Evolutionary conservation across 2,329 filamentous ascomycete species (phyloP).

Genomic region (Talaromyces atroroseus): DNA sequence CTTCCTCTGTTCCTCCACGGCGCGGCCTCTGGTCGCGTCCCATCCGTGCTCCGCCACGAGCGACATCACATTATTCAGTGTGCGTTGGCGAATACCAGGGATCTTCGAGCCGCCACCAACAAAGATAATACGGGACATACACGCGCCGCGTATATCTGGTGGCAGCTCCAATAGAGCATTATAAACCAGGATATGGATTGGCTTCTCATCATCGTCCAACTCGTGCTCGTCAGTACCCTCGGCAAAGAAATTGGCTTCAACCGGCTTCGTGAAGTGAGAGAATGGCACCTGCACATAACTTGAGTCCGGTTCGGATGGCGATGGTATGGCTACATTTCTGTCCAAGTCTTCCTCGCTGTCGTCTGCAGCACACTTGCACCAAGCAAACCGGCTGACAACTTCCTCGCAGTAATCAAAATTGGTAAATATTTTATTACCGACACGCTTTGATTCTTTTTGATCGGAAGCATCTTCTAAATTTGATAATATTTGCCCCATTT

Average conservation of each 20-base stretch:
- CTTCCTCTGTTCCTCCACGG: slow-evolving; percentile 46
- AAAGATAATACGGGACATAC: slow-evolving; percentile 85
- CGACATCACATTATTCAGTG: slow-evolving; percentile 67
- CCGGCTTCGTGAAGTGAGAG: slow-evolving; percentile 64
- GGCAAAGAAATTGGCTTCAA: slow-evolving; percentile 69
- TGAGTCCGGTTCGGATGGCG: slow-evolving; percentile 36
- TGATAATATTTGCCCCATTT: slow-evolving; percentile 51
- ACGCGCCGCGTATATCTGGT: slow-evolving; percentile 73
- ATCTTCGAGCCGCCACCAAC: slow-evolving; percentile 75
- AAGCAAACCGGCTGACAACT: slow-evolving; percentile 66
- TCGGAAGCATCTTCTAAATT: slow-evolving; percentile 15
- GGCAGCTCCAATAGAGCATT: slow-evolving; percentile 68
- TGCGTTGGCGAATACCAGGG: slow-evolving; percentile 69
- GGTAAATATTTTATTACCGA: slow-evolving; percentile 39
- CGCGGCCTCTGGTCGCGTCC: slow-evolving; percentile 69
- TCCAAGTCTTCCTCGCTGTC: slow-evolving; percentile 1
- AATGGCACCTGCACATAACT: slow-evolving; percentile 59
- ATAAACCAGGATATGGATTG: slow-evolving; percentile 72
- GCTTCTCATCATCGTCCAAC: slow-evolving; percentile 81
- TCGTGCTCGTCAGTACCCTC: slow-evolving; percentile 47
- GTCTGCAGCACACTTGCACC: slow-evolving; percentile 54
- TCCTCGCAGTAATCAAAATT: slow-evolving; percentile 80
- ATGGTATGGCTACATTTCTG: slow-evolving; percentile 37
- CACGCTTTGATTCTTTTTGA: slow-evolving; percentile 24
- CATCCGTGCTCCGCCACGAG: slow-evolving; percentile 68